Evolutionary conservation across 345 rosid genomes (phyloP), one percentile per base, ranked within the genome.

Genomic region (Turnera subulata): DNA sequence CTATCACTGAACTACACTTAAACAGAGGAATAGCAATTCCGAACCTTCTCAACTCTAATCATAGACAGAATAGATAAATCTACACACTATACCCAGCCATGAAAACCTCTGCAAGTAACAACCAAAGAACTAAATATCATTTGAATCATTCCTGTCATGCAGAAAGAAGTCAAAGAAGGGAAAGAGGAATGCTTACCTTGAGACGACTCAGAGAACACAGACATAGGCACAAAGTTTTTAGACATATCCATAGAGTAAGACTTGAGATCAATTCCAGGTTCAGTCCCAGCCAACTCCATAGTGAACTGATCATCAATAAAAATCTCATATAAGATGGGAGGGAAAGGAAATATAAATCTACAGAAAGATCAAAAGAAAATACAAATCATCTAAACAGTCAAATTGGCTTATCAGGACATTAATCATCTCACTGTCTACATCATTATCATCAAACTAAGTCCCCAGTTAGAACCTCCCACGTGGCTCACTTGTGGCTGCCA

Each of bases 191-290:
- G 55, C 55, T 67, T 68, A 88, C 98, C 95, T 59, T 81, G 78
- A 33, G 83, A 44, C 67, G 92, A 58, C 63, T 84, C 87, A 1
- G 82, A 63, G 68, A 88, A 86, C 56, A 72, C 87, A 56, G 74
- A 71, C 95, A 86, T 82, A 2, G 95, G 92, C 52, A 81, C 66
- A 32, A 86, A 72, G 57, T 82, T 92, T 54, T 73, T 78, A 56
- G 95, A 80, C 86, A 86, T 86, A 38, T 86, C 98, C 86, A 91
- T 68, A 5, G 83, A 60, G 64, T 78, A 91, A 38, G 76, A 67
- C 64, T 72, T 85, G 29, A 90, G 96, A 57, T 66, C 70, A 61
- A 79, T 69, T 46, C 84, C 88, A 65, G 79, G 74, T 66, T 84
- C 96, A 60, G 75, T 62, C 67, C 80, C 77, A 59, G 70, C 70